phyloP scores from a whole-genome alignment of 2,329 filamentous ascomycete genomes.

The Ophiostoma angusticollis region DNA sequence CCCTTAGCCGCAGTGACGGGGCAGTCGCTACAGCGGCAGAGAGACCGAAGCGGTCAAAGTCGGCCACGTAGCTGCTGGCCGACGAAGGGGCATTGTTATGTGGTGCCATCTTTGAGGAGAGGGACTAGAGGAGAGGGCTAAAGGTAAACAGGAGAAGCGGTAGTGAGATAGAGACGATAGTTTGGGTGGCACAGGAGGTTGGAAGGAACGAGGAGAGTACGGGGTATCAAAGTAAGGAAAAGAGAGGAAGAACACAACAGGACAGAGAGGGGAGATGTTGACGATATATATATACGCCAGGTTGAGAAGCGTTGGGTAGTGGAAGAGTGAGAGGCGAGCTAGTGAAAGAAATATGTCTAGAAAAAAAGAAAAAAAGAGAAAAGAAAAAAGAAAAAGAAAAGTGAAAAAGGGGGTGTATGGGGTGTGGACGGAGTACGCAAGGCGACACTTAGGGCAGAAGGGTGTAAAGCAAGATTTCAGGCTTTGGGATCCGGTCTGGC shows the following conservation, averaged over 20 bases:
- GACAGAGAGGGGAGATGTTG: background rate
- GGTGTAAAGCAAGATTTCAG: background rate
- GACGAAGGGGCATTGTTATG: constrained; percentile 36
- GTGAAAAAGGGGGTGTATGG: no score
- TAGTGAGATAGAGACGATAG: background rate
- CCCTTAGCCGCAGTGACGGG: constrained; percentile 21
- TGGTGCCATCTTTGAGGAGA: constrained; percentile 26
- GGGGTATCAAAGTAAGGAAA: background rate
- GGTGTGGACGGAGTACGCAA: no score
- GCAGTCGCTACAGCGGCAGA: constrained; percentile 16
- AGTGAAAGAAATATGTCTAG: background rate
- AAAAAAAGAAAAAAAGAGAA: background rate
- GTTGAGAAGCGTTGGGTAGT: background rate
- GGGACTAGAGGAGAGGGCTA: background rate
- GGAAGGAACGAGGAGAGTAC: background rate
- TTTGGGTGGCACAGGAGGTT: no score
- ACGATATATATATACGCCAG: constrained; percentile 7
- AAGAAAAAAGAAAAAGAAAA: background rate
- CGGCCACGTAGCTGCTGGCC: constrained; percentile 30
- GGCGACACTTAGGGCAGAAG: background rate
- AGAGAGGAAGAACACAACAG: background rate
- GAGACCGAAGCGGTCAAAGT: constrained; percentile 26
- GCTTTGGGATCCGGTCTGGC: background rate
- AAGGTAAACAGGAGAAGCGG: background rate
- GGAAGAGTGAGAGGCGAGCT: background rate